A percentile compares a stretch with the other conserved stretches of the same genome.
Evolutionary conservation across 2,329 filamentous ascomycete species (phyloP).

Genomic region (Metarhizium rileyi): DNA sequence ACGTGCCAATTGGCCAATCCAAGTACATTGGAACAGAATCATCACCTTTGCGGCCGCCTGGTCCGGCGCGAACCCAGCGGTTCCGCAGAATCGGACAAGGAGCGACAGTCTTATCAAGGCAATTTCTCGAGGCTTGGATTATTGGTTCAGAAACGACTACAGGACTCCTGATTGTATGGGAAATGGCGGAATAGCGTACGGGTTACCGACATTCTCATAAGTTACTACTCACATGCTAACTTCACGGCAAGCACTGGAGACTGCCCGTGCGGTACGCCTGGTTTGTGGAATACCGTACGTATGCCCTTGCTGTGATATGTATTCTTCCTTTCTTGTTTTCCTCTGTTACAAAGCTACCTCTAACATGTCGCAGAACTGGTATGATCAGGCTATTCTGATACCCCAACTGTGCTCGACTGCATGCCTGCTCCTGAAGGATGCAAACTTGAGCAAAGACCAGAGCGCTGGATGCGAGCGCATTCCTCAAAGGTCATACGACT

Average conservation of each 20-base stretch:
- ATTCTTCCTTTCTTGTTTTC: background rate
- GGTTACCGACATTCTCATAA: background rate
- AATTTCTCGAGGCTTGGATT: slow-evolving; percentile 12
- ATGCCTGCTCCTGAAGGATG: slow-evolving; percentile 12
- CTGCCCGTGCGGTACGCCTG: slow-evolving; percentile 5
- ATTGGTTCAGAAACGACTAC: slow-evolving; percentile 16
- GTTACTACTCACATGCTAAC: background rate
- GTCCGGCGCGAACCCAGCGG: slow-evolving; percentile 13
- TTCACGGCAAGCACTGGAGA: slow-evolving; percentile 5
- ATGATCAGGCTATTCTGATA: slow-evolving; percentile 14
- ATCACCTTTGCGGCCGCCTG: slow-evolving; percentile 15
- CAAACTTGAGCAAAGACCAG: slow-evolving; percentile 9
- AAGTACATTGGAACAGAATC: slow-evolving; percentile 15
- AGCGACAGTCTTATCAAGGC: slow-evolving; percentile 7
- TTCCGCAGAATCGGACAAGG: slow-evolving; percentile 10
- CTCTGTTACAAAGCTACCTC: background rate
- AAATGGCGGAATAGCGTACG: slow-evolving; percentile 8
- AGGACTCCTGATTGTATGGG: slow-evolving; percentile 12
- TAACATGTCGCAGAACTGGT: slow-evolving; percentile 13
- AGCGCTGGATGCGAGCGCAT: slow-evolving; percentile 13
- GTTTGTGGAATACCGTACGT: slow-evolving; percentile 13
- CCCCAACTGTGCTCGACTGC: slow-evolving; percentile 13
- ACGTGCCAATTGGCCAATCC: slow-evolving; percentile 16
- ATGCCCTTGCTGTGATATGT: too few species aligned
- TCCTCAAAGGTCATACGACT: slow-evolving; percentile 12